These are phyloP conservation scores for Paramecium sonneborni DNA, from an alignment of 73 alveolate species.

Conservation along the genomic window DNA sequence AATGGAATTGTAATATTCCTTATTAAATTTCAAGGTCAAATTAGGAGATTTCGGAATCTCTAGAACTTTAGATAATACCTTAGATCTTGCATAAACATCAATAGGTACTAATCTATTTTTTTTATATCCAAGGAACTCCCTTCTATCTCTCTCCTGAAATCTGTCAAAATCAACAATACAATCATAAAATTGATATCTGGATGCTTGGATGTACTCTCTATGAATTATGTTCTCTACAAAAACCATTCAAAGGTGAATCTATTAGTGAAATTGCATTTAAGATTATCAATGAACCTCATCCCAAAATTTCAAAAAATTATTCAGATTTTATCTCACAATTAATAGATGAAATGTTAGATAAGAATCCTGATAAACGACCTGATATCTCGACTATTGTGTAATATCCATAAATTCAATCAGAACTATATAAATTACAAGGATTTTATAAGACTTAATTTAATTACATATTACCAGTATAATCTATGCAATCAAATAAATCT, in stretches of 20 bases:
- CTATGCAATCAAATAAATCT: neutral
- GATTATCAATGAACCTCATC: constrained; percentile 21
- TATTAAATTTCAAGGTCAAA: neutral
- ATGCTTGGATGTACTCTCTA: constrained; percentile 69
- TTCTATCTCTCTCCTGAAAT: constrained; percentile 73
- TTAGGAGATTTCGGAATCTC: constrained; percentile 46
- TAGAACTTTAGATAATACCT: constrained; percentile 28
- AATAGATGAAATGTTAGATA: constrained; percentile 43
- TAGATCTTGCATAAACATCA: constrained; percentile 16
- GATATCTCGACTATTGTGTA: constrained; percentile 16
- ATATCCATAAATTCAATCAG: neutral
- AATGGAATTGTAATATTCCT: neutral
- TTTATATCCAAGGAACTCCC: constrained; percentile 70
- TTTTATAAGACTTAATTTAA: neutral
- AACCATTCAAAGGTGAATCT: constrained; percentile 58
- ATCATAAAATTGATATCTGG: constrained; percentile 76
- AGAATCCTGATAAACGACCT: constrained; percentile 36
- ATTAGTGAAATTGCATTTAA: constrained; percentile 10
- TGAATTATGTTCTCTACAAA: constrained; percentile 52
- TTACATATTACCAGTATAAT: neutral
- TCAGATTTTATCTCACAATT: neutral
- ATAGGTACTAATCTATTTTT: neutral
- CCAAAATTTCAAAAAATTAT: neutral
- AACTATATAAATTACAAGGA: neutral
- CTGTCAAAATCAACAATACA: constrained; percentile 63